phyloP scores from a whole-genome alignment of 1,139 yeast species.

The Hemisphaericaspora lyxosophila region DNA sequence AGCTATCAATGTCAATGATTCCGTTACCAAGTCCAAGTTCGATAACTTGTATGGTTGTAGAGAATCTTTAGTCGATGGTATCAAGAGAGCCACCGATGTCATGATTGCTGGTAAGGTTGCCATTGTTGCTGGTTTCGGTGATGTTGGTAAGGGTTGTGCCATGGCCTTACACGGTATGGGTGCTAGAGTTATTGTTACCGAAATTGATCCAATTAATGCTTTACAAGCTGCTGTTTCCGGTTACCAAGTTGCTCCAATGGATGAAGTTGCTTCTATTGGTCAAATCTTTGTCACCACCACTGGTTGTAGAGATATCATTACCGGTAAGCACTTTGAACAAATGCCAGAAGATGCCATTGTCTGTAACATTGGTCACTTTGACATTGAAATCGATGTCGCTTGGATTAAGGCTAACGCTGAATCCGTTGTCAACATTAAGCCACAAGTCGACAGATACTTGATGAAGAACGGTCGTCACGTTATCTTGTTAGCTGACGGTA shows the following conservation, averaged over 20 bases:
- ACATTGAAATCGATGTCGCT: constrained; percentile 98
- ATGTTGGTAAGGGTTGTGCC: constrained; percentile 99
- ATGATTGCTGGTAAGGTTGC: constrained; percentile 99
- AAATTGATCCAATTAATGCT: constrained; percentile 98
- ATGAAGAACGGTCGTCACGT: constrained; percentile 89
- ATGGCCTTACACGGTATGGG: constrained; percentile 99
- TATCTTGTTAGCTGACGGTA: constrained; percentile 98
- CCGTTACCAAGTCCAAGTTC: constrained; percentile 98
- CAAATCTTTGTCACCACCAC: constrained; percentile 99
- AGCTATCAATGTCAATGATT: constrained; percentile 98
- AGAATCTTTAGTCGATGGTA: constrained; percentile 98
- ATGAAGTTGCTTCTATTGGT: constrained; percentile 89
- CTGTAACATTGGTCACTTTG: constrained; percentile 99
- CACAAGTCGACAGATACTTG: constrained; percentile 98
- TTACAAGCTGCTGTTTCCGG: constrained; percentile 99
- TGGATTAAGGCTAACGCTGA: constrained; percentile 93
- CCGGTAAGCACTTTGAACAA: constrained; percentile 77
- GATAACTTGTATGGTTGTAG: constrained; percentile 99
- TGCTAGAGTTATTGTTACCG: constrained; percentile 97
- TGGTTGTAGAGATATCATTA: constrained; percentile 98
- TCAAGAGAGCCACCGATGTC: constrained; percentile 99
- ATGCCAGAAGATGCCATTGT: constrained; percentile 99
- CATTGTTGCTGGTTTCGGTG: constrained; percentile 99
- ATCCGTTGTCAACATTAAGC: constrained; percentile 94
- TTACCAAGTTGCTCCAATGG: constrained; percentile 96